phyloP scores from a whole-genome alignment of 2,329 filamentous ascomycete genomes.

The Ophiognomonia clavigignenti-juglandacearum region DNA sequence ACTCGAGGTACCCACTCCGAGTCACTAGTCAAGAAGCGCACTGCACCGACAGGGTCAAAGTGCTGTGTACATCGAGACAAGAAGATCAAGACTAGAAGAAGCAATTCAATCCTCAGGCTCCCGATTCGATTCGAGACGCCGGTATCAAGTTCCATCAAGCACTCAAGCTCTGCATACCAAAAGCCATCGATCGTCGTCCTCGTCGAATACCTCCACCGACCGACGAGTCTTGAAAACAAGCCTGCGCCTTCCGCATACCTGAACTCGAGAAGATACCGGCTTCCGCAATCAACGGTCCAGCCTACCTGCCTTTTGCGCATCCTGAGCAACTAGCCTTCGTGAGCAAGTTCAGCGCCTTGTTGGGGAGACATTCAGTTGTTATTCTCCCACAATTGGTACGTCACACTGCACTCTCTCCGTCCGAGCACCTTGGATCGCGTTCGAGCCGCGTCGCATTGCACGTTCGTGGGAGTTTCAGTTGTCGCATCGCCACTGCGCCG shows the following conservation, averaged over 20 bases:
- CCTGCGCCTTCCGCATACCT: no score
- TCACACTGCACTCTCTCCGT: conserved; percentile 32
- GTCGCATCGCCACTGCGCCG: not conserved
- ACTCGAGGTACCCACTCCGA: conserved; percentile 14
- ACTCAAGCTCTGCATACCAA: no score
- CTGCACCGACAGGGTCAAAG: conserved; percentile 28
- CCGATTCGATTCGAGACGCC: conserved; percentile 17
- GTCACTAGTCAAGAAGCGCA: conserved; percentile 15
- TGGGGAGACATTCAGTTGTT: conserved; percentile 99
- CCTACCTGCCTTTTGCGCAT: conserved; percentile 13
- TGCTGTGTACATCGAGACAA: conserved; percentile 21
- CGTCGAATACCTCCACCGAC: conserved; percentile 9
- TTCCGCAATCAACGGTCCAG: conserved; percentile 21
- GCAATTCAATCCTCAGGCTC: conserved; percentile 18
- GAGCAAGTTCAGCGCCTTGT: conserved; percentile 32
- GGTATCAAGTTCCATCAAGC: conserved; percentile 16
- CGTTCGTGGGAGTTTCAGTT: conserved; percentile 11
- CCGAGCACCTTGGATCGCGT: conserved; percentile 19
- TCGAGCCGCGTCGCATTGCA: conserved; percentile 18
- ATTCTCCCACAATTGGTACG: conserved; percentile 75
- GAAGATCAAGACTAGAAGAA: conserved; percentile 25
- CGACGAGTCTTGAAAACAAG: no score
- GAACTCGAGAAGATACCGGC: conserved; percentile 29
- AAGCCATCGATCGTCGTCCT: conserved; percentile 16
- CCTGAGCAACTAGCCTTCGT: conserved; percentile 13